These are phyloP conservation scores for Pseudoperonospora humuli DNA, from an alignment of 352 stramenopile species.

Conservation along the genomic window DNA sequence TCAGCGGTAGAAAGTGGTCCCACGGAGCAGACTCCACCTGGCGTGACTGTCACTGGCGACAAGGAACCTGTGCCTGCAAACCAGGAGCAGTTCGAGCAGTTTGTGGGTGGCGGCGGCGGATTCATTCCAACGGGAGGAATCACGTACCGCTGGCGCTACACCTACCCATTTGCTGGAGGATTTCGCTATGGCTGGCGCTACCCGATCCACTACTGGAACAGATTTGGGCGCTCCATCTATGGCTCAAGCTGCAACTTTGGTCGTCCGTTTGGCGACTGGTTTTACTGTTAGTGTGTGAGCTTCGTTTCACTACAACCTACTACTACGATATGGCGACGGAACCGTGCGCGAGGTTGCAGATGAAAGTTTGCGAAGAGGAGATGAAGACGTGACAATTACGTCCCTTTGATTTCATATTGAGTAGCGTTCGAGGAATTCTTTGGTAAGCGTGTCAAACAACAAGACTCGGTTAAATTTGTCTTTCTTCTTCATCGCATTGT, in stretches of 20 bases:
- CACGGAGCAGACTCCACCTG: conserved; percentile 16
- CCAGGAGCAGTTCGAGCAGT: conserved; percentile 20
- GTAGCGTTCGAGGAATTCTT: too few species aligned
- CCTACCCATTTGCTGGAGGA: conserved; percentile 13
- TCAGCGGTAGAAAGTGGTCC: not conserved
- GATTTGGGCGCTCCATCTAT: conserved; percentile 24
- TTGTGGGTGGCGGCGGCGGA: conserved; percentile 15
- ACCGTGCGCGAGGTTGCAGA: conserved; percentile 11
- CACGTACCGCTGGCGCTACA: conserved; percentile 29
- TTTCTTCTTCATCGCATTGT: too few species aligned
- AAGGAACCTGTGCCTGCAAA: conserved; percentile 17
- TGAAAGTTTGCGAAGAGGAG: too few species aligned
- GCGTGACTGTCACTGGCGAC: conserved; percentile 15
- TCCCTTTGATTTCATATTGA: conserved; percentile 15
- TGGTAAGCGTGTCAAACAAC: too few species aligned
- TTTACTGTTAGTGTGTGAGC: conserved; percentile 24
- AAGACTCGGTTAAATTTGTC: too few species aligned
- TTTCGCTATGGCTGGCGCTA: conserved; percentile 35
- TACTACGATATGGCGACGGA: conserved; percentile 9
- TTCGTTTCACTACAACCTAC: conserved; percentile 8
- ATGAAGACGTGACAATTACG: too few species aligned
- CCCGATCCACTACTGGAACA: conserved; percentile 32
- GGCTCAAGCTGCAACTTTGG: conserved; percentile 21
- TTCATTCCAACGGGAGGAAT: conserved; percentile 26
- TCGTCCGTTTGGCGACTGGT: conserved; percentile 25